Evolutionary conservation across 2,329 filamentous ascomycete genomes (phyloP).

Genomic region (Fusarium citri): DNA sequence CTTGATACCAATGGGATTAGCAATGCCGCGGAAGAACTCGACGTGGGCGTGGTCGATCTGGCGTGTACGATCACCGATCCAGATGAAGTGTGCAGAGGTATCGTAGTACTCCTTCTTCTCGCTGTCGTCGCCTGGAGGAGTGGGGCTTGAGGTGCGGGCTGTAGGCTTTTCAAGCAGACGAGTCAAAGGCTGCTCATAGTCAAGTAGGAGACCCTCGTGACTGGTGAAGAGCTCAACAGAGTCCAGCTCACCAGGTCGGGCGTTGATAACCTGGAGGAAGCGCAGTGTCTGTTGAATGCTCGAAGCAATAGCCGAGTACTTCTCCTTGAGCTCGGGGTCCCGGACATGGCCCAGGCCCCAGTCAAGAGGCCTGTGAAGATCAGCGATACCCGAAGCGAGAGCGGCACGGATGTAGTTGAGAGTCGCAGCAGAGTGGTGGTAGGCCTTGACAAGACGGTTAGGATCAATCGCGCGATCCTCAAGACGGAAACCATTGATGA

Average conservation of each 20-base stretch:
- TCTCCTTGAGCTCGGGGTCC: conserved; percentile 83
- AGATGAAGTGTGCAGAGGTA: conserved; percentile 96
- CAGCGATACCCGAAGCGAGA: conserved; percentile 87
- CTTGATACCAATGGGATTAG: conserved; percentile 97
- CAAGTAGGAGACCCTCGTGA: conserved; percentile 92
- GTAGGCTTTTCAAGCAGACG: conserved; percentile 76
- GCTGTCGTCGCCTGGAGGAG: conserved; percentile 54
- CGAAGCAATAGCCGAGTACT: conserved; percentile 85
- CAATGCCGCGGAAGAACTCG: conserved; percentile 96
- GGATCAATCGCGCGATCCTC: conserved; percentile 86
- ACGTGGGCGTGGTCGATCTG: conserved; percentile 94
- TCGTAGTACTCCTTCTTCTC: conserved; percentile 80
- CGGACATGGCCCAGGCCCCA: conserved; percentile 94
- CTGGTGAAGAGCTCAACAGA: conserved; percentile 96
- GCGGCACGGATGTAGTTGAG: conserved; percentile 92
- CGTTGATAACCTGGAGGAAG: conserved; percentile 94
- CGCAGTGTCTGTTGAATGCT: conserved; percentile 91
- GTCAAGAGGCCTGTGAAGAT: conserved; percentile 91
- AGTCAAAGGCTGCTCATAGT: conserved; percentile 92
- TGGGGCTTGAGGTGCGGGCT: conserved; percentile 51
- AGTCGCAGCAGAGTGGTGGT: conserved; percentile 95
- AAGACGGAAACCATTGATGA: conserved; percentile 86
- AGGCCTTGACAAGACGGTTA: conserved; percentile 84
- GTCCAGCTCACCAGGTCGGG: conserved; percentile 83
- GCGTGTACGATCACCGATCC: conserved; percentile 96